Base-by-base conservation (phyloP, 1,139 yeast species). In the Debaryomyces coudertii region DNA sequence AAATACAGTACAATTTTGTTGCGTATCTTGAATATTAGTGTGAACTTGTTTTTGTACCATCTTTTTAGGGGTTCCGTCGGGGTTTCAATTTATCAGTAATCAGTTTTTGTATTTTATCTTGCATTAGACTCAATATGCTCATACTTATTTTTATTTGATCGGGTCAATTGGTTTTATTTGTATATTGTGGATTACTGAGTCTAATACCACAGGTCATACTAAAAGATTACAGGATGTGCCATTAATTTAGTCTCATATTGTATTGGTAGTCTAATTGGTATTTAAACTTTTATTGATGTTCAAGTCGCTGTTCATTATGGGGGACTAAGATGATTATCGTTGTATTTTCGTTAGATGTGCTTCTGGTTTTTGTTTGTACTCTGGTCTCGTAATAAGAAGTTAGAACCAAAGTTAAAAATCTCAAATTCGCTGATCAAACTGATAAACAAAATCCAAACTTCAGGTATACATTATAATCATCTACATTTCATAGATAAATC, bases 201-300 rank as follows among this genome's bases (percentile, higher is more conserved):
- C 82, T 3, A 86, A 86, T 56, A 79, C 82, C 7, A 85, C 90
- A 2, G 93, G 93, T 14, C 83, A 82, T 55, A 83, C 90, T 14
- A 85, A 85, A 81, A 84, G 60, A 65, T 80, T 40, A 78, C 83
- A 5, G 77, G 80, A 24, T 83, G 79, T 60, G 86, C 87, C 1
- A 58, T 82, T 25, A 74, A 76, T 35, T 75, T 85, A 62, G 69
- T 85, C 46, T 85, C 82, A 1, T 85, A 82, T 57, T 82, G 87
- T 54, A 77, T 79, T 23, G 90, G 93, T 20, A 86, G 86, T 52
- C 68, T 86, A 42, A 71, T 83, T 42, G 92, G 92, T 4, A 90
- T 92, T 2, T 90, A 84, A 60, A 75, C 85, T 38, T 85, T 85
- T 58, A 68, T 78, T 50, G 66, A 68, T 0, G 53, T 53, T 6